Base-by-base conservation (phyloP, 345 rosid genomes). In the Iberis pinnata region DNA sequence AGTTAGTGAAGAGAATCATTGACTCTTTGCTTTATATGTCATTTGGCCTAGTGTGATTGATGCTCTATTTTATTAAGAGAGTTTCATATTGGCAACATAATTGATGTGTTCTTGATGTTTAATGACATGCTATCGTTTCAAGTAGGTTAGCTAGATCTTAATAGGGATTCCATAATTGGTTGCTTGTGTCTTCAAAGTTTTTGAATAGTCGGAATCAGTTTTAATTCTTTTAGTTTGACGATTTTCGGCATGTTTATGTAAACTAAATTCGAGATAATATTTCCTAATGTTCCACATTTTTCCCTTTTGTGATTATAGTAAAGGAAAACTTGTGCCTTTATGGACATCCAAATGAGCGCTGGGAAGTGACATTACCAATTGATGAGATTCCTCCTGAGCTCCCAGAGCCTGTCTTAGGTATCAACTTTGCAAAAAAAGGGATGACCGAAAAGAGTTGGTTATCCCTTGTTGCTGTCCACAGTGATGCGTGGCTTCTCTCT, bases 301-400 rank as follows among this genome's bases (percentile, higher is more conserved):
- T 49, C 43, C 9, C 42, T 41, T 18, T 52, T 59, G 24, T 52
- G 60, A 36, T 37, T 57, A 8, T 76, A 89, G 97, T 83, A 54
- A 89, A 89, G 70, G 95, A 89, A 78, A 86, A 86, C 61, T 73
- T 83, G 12, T 80, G 95, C 70, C 76, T 89, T 39, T 89, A 81
- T 62, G 95, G 94, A 19, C 76, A 72, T 42, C 95, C 97, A 3
- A 78, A 69, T 49, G 95, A 80, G 75, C 77, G 76, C 38, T 89
- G 97, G 97, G 94, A 89, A 61, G 97, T 89, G 61, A 81, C 74
- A 63, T 77, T 86, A 47, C 97, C 97, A 40, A 95, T 89, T 38
- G 97, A 88, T 72, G 97, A 89, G 70, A 95, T 89, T 63, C 97
- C 97, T 25, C 88, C 95, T 0, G 95, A 89, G 69, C 88, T 89